A percentile compares a stretch with the other conserved stretches of the same genome.
These are phyloP conservation scores for Neurospora sp. DNA, from an alignment of 495 filamentous ascomycete species.

Conservation along the genomic window DNA sequence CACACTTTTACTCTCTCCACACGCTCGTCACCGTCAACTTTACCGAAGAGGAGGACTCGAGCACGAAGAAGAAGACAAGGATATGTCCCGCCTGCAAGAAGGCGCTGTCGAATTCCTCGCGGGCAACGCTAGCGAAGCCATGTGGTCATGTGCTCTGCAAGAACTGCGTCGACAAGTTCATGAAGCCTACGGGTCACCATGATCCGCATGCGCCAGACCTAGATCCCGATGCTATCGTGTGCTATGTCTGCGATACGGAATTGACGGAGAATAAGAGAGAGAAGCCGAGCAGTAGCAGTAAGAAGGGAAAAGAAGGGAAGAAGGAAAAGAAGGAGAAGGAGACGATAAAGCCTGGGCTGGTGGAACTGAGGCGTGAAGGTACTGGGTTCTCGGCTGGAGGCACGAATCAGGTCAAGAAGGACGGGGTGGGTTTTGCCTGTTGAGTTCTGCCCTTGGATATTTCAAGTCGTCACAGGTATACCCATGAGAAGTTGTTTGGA, in stretches of 20 bases:
- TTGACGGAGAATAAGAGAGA: constrained; percentile 45
- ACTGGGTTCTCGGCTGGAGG: constrained; percentile 89
- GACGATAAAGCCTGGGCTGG: constrained; percentile 60
- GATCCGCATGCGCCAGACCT: constrained; percentile 55
- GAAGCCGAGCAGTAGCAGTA: constrained; percentile 39
- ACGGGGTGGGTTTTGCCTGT: constrained; percentile 77
- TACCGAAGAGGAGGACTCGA: constrained; percentile 54
- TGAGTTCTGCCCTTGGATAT: constrained; percentile 19
- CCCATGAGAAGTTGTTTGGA: neutral
- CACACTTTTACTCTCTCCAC: constrained; percentile 76
- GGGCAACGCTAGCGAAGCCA: constrained; percentile 79
- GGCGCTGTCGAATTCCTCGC: constrained; percentile 68
- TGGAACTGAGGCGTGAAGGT: constrained; percentile 78
- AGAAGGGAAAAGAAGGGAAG: constrained; percentile 35
- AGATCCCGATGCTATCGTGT: constrained; percentile 49
- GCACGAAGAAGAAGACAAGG: constrained; percentile 40
- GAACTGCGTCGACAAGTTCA: constrained; percentile 80
- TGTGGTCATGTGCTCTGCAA: constrained; percentile 92
- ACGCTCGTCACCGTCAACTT: constrained; percentile 72
- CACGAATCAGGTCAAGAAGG: constrained; percentile 68
- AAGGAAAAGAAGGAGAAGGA: constrained; percentile 46
- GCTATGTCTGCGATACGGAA: constrained; percentile 84
- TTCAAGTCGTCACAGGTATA: no score
- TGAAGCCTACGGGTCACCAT: constrained; percentile 46
- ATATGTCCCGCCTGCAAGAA: constrained; percentile 88